phyloP scores from a whole-genome alignment of 192 early-diverging fungal species.

The Rhizophagus clarus region DNA sequence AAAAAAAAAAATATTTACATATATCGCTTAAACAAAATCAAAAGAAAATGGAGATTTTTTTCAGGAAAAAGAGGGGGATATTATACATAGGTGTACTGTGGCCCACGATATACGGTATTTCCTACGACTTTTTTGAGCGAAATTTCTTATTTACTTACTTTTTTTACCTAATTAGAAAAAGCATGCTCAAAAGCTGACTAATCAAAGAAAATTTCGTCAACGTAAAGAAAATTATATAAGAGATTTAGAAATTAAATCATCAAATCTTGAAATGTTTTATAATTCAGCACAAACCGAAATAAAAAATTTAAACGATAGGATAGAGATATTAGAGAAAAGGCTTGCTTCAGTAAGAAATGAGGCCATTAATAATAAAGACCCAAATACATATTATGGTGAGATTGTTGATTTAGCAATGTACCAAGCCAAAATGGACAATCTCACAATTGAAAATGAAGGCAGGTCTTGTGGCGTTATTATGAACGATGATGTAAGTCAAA shows the following conservation, averaged over 20 bases:
- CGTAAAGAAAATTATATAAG: constrained; percentile 1
- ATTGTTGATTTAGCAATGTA: neutral
- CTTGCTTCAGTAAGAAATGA: neutral
- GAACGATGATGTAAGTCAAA: neutral
- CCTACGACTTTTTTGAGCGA: too few relatives aligned
- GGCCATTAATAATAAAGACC: neutral
- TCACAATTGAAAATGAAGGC: neutral
- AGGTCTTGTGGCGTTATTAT: neutral
- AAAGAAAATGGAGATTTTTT: too few relatives aligned
- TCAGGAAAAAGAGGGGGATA: too few relatives aligned
- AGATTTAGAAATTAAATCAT: constrained; percentile 1
- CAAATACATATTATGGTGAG: neutral
- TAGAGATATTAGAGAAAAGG: constrained; percentile 1
- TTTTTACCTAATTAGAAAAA: constrained; percentile 16
- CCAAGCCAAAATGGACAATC: too few relatives aligned
- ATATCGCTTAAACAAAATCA: too few relatives aligned
- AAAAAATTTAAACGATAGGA: constrained; percentile 9
- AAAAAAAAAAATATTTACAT: too few relatives aligned
- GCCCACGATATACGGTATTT: too few relatives aligned
- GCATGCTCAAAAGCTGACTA: constrained; percentile 25
- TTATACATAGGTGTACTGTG: too few relatives aligned
- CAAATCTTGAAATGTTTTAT: constrained; percentile 1
- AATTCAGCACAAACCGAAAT: constrained; percentile 8
- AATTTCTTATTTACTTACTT: too few relatives aligned
- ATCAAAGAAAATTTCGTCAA: constrained; percentile 29